Evolutionary conservation across 768 basidiomycete species (phyloP).

Genomic region (Saitozyma podzolica): DNA sequence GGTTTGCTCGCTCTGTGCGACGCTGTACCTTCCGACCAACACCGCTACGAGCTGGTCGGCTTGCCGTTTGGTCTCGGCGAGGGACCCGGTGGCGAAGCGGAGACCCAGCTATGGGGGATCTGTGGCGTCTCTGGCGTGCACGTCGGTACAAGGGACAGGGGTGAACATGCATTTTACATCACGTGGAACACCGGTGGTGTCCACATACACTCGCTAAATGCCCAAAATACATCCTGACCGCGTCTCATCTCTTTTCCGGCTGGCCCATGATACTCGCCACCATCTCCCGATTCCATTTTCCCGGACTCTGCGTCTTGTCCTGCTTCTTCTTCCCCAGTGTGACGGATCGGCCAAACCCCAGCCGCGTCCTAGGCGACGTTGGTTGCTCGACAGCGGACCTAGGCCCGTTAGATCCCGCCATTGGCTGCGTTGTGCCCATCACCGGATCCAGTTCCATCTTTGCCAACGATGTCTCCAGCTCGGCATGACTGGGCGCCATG

Average conservation of each 20-base stretch:
- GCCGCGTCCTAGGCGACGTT: not conserved
- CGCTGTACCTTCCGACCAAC: not conserved
- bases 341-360: not conserved
- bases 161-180: not conserved
- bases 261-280: slow-evolving; percentile 47
- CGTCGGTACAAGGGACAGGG: not conserved
- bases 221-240: no score
- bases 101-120: not conserved
- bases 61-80: not conserved
- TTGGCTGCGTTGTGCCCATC: slow-evolving; percentile 40
- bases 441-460: slow-evolving; percentile 35
- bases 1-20: not conserved
- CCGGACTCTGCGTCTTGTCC: slow-evolving; percentile 23
- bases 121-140: not conserved
- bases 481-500: not conserved
- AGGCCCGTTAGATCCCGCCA: slow-evolving; percentile 15
- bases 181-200: no score
- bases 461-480: not conserved
- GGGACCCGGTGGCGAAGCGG: not conserved
- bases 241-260: no score
- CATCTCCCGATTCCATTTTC: slow-evolving; percentile 44
- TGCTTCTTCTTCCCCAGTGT: slow-evolving; percentile 5
- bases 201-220: no score
- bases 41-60: not conserved
- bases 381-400: not conserved